Base-by-base conservation (phyloP, 2,329 filamentous ascomycete genomes). In the Chaetomium strumarium region DNA sequence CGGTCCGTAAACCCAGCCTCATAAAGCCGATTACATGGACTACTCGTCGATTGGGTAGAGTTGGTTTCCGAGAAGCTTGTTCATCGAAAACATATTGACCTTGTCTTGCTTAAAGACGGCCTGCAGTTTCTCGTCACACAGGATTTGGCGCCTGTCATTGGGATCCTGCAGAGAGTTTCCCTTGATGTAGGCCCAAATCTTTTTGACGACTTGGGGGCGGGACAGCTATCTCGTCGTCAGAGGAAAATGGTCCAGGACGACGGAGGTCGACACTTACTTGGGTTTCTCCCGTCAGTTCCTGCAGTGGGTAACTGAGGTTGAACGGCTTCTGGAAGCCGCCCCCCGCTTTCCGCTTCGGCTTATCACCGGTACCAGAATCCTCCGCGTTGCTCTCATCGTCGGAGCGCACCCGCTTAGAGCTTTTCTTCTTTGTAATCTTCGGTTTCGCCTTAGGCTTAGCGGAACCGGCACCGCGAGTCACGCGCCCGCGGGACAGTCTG, bases 21-120 rank as follows among this genome's bases (percentile, higher is more conserved):
- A 9, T 13, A 13, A 8, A 16, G 14, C 34, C 14, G 3, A 37
- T 13, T 14, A 9, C 12, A n/a, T 3, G 6, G 34, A 13, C 34
- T 37, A 57, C 42, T 93, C 90, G 49, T 92, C 90, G 44, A 88
- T 78, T 2, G 86, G 88, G 66, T 95, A 96, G 37, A 97, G 76
- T 65, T 97, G 92, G 67, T 86, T 85, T 58, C 88, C 90, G 11
- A 97, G 82, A 14, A 96, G 81, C 75, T 96, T 96, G 76, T 96
- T 97, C 92, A 99, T 97, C 61, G 90, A 91, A 70, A 99, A 99
- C 93, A 99, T 99, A 71, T 97, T 90, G 46, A 99, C 87, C 64
- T 81, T 88, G 64, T 90, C 83, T 64, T 87, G 81, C 69, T 95
- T 95, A 75, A 99, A 99, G 8, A 99, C 87, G 7, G 87, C 86